These are phyloP conservation scores for Arthonia radiata DNA, from an alignment of 495 filamentous ascomycete genomes.

Conservation along the genomic window DNA sequence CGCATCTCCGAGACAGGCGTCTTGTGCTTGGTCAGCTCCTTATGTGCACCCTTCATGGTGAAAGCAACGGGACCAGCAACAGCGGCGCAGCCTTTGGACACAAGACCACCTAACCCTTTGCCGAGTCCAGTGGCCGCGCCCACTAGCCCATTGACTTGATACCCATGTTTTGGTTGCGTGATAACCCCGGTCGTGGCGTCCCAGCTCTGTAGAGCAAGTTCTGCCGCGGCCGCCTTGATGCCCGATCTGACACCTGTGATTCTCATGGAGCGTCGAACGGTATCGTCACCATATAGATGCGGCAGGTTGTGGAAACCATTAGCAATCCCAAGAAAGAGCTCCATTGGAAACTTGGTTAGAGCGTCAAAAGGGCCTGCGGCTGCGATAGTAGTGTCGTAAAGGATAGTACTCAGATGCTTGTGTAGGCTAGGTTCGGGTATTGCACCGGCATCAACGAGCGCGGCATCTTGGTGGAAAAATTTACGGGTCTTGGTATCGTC, in stretches of 20 bases:
- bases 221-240: constrained; percentile 36
- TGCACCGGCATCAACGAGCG: too few relatives aligned
- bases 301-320: constrained; percentile 74
- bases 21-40: constrained; percentile 9
- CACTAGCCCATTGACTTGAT: constrained; percentile 27
- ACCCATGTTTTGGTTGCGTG: constrained; percentile 36
- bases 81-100: constrained; percentile 44
- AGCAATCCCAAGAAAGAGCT: constrained; percentile 44
- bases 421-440: too few relatives aligned
- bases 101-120: constrained; percentile 49
- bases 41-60: constrained; percentile 37
- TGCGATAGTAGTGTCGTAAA: too few relatives aligned
- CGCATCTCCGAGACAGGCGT: too few relatives aligned
- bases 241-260: constrained; percentile 47
- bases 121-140: constrained; percentile 43
- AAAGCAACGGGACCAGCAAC: constrained; percentile 37
- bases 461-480: too few relatives aligned
- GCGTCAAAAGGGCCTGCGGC: too few relatives aligned
- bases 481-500: too few relatives aligned
- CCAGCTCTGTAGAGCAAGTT: constrained; percentile 43
- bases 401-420: too few relatives aligned
- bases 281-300: constrained; percentile 41
- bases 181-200: constrained; percentile 52
- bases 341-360: too few relatives aligned
- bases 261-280: constrained; percentile 25